Conservation (phyloP, 257 asterid species). For the Gentiana straminea region DNA sequence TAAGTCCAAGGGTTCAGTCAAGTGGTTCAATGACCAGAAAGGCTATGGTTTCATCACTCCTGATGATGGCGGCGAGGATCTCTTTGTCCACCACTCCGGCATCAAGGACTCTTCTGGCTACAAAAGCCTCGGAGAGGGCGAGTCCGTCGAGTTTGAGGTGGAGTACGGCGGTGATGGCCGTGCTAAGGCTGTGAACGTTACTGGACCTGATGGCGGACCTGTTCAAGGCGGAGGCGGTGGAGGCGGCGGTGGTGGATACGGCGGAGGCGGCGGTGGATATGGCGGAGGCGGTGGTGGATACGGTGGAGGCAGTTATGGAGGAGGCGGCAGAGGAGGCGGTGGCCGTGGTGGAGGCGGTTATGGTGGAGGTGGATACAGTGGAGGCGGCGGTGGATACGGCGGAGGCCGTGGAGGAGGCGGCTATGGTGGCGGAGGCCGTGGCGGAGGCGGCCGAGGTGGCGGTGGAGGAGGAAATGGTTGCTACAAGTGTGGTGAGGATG, state of each 20-base stretch:
- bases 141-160: constrained; percentile 50
- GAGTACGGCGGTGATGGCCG: constrained; percentile 30
- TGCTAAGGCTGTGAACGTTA: constrained; percentile 27
- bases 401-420: constrained; percentile 28
- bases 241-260: constrained; percentile 9
- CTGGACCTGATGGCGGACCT: constrained; percentile 31
- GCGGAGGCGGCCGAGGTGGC: constrained; percentile 8
- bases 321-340: constrained; percentile 2
- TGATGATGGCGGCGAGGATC: constrained; percentile 68
- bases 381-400: constrained; percentile 13
- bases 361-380: not conserved
- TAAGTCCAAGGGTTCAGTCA: constrained; percentile 50
- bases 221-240: constrained; percentile 21
- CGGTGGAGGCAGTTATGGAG: constrained; percentile 6
- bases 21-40: constrained; percentile 80
- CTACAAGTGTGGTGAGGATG: constrained; percentile 42
- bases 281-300: constrained; percentile 12
- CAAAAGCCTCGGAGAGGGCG: constrained; percentile 67
- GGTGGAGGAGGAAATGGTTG: constrained; percentile 20
- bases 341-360: constrained; percentile 9
- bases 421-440: constrained; percentile 4
- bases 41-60: constrained; percentile 89
- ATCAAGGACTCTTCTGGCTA: constrained; percentile 48
- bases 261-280: constrained; percentile 7
- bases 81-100: constrained; percentile 72